Conservation (phyloP, 2,329 filamentous ascomycete species). For the Penicillium sp. region DNA sequence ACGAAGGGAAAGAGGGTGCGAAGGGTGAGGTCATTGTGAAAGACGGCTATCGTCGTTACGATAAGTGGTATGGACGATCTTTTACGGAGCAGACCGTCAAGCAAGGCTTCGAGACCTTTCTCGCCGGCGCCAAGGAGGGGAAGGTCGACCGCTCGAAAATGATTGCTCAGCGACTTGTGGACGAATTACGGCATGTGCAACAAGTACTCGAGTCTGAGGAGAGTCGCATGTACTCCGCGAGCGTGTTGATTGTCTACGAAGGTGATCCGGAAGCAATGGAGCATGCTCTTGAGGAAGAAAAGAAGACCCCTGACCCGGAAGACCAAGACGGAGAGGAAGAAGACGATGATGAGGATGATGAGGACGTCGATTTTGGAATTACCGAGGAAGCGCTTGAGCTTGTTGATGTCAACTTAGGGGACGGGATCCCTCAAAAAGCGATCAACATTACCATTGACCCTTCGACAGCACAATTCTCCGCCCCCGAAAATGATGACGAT, state of each 20-base stretch:
- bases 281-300: conserved; percentile 51
- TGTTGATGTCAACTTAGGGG: conserved; percentile 35
- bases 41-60: conserved; percentile 62
- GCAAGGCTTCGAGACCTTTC: conserved; percentile 62
- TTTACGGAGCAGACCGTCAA: conserved; percentile 60
- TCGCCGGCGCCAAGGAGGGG: conserved; percentile 51
- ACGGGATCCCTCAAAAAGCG: conserved; percentile 35
- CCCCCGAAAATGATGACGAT: conserved; percentile 52
- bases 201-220: conserved; percentile 59
- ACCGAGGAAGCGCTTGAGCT: conserved; percentile 38
- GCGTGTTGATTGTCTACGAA: conserved; percentile 68
- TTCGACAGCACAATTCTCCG: conserved; percentile 48
- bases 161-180: conserved; percentile 46
- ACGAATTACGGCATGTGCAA: conserved; percentile 50
- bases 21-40: conserved; percentile 50
- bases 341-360: conserved; percentile 34
- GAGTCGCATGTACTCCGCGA: conserved; percentile 69
- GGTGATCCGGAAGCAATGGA: conserved; percentile 62
- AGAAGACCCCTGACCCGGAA: conserved; percentile 35
- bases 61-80: conserved; percentile 67
- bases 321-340: conserved; percentile 36
- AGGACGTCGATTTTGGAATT: conserved; percentile 36
- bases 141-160: conserved; percentile 49
- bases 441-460: conserved; percentile 43
- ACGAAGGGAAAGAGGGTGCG: conserved; percentile 54